Conservation (phyloP, 306 rosid genomes). For the Aeschynomene evenia region DNA sequence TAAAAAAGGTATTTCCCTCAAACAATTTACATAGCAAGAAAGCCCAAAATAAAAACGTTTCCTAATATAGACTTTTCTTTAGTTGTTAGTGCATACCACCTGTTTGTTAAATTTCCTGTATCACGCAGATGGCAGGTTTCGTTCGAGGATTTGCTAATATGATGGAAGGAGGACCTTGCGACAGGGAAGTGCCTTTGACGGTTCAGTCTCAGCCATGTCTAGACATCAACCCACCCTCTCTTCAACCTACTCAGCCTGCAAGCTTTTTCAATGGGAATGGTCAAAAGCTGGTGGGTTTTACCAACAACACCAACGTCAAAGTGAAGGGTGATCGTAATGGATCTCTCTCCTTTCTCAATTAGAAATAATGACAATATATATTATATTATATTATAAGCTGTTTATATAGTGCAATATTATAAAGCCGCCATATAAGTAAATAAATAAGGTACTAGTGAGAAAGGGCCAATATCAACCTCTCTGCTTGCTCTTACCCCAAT, state of each 20-base stretch:
- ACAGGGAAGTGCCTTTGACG: background rate
- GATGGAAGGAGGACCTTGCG: constrained; percentile 7
- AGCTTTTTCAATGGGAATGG: constrained; percentile 30
- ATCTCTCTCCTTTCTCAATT: constrained; percentile 16
- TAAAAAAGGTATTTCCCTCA: background rate
- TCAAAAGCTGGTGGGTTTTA: constrained; percentile 26
- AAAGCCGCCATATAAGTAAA: background rate
- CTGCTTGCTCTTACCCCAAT: background rate
- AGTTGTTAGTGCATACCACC: background rate
- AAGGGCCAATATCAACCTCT: background rate
- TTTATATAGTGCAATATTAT: background rate
- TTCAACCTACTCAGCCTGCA: background rate
- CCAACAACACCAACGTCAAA: constrained; percentile 37
- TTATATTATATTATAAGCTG: too few species aligned
- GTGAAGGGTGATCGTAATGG: constrained; percentile 40
- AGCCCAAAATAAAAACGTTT: background rate
- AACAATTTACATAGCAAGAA: background rate
- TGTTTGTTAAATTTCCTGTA: background rate
- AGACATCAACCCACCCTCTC: background rate
- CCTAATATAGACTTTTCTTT: too few species aligned
- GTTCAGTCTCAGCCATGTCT: background rate
- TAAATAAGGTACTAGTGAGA: background rate
- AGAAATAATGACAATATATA: constrained; percentile 32
- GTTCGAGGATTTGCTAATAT: constrained; percentile 22
- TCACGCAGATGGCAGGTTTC: constrained; percentile 24